Conservation (phyloP, 1,139 yeast species). For the Meyerozyma sp. region DNA sequence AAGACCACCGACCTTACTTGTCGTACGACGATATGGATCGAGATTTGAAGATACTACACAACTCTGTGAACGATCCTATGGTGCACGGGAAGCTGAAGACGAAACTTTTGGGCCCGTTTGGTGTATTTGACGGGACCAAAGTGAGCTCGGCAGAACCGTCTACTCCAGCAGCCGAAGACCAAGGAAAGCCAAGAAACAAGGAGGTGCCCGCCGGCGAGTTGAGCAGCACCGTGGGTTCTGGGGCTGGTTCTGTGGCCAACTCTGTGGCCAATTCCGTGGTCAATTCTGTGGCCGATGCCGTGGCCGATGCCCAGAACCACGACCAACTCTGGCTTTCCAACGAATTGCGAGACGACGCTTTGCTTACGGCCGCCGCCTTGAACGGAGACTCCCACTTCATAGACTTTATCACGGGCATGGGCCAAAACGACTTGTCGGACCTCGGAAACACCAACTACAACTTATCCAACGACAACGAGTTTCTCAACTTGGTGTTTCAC, state of each 20-base stretch:
- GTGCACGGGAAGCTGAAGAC: constrained; percentile 40
- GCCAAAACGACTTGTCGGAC: constrained; percentile 19
- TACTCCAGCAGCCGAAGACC: not conserved
- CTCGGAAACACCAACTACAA: constrained; percentile 15
- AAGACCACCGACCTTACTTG: constrained; percentile 44
- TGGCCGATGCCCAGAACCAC: constrained; percentile 9
- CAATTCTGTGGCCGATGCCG: not conserved
- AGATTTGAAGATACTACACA: constrained; percentile 59
- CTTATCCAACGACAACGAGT: constrained; percentile 26
- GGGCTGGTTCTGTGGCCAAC: no score
- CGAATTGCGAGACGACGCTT: constrained; percentile 66
- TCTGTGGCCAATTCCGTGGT: no score
- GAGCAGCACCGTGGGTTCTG: not conserved
- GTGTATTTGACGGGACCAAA: constrained; percentile 47
- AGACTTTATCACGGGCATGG: constrained; percentile 34
- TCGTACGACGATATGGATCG: constrained; percentile 80
- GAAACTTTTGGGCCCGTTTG: constrained; percentile 72
- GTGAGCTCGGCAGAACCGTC: not conserved
- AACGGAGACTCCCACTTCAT: constrained; percentile 58
- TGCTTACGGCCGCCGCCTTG: constrained; percentile 67
- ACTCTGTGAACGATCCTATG: constrained; percentile 38
- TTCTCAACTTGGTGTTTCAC: constrained; percentile 50
- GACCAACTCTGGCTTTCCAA: constrained; percentile 60
- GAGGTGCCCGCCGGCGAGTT: constrained; percentile 1
- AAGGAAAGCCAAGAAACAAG: not conserved